A percentile compares a stretch with the other conserved stretches of the same genome.
These are phyloP conservation scores for Sclerotinia sclerotiorum DNA, from an alignment of 2,329 filamentous ascomycete species.

Conservation along the genomic window DNA sequence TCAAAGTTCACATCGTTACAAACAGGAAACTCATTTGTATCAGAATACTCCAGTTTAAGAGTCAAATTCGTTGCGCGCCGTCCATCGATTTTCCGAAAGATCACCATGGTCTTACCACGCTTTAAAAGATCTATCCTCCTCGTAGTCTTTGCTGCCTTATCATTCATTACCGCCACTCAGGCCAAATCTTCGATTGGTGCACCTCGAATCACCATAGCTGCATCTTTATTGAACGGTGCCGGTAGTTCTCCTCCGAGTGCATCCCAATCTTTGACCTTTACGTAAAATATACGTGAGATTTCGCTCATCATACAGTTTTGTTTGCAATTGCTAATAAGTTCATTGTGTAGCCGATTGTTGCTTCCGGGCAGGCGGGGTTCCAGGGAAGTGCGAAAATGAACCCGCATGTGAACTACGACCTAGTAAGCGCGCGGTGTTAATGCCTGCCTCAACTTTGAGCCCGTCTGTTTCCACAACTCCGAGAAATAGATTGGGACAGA, in stretches of 20 bases:
- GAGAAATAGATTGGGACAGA: not conserved
- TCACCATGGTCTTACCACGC: not conserved
- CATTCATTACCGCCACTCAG: not conserved
- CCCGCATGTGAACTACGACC: not conserved
- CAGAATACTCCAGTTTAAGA: no score
- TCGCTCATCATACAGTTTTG: not conserved
- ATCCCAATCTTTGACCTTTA: not conserved
- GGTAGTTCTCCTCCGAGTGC: not conserved
- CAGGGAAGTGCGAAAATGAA: not conserved
- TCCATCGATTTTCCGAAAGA: not conserved
- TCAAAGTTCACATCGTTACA: no score
- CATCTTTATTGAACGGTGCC: not conserved
- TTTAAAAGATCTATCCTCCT: not conserved
- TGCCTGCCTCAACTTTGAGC: not conserved
- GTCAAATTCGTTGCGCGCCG: accelerated
- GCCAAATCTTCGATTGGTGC: no score
- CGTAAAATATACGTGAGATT: not conserved
- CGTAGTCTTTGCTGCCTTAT: not conserved
- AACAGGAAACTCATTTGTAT: not conserved
- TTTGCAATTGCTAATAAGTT: accelerated
- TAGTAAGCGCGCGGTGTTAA: no score
- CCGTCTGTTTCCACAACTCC: not conserved
- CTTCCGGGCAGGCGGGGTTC: not conserved
- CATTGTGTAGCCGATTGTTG: not conserved
- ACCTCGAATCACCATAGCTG: not conserved